Evolutionary conservation across 2,329 filamentous ascomycete species (phyloP), one percentile per base, ranked within the genome.

Genomic region (Malbranchea cinnamomea): DNA sequence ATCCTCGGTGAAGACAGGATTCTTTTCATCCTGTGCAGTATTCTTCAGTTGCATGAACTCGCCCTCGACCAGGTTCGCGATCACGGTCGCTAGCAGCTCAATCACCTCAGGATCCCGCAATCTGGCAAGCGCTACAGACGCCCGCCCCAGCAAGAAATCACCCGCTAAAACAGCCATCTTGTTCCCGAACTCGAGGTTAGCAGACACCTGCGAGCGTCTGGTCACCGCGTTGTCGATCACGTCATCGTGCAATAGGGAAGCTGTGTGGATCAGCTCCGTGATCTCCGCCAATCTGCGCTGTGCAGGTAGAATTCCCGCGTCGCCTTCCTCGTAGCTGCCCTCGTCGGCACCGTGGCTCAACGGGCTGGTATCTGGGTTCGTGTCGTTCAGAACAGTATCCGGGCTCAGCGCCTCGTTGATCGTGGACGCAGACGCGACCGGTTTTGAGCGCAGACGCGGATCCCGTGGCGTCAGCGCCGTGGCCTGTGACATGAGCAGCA

Each of bases 21-120:
- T 76, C 40, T 70, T 67, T 63, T 95, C 87, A 51, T 94, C 87
- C 41, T 71, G 67, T 26, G 80, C 81, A 1, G 89, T 95, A 57
- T 98, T 98, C 62, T 93, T 91, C 45, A 98, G 65, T 63, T 98
- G 89, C 89, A 98, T 98, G 62, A 98, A 95, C 57, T 98, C 89
- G 49, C 89, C 89, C 60, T 98, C 89, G 12, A 98, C 85, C 15
- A 98, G 65, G 53, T 98, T 98, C 25, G 89, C 87, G 43, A 98
- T 95, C 23, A 95, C 89, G 1, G 87, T 95, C 3, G 89, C 84
- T 17, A 98, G 63, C 5, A 98, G 68, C 60, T 98, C 89, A 6
- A 84, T 83, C 2, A 98, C 89, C 56, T 98, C 89, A 24, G 85
- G 79, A 49, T 98, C 83, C 18, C 87, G 73, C 35, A 98, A 62